Base-by-base conservation (phyloP, 2,329 filamentous ascomycete genomes). In the Biscogniauxia marginata region DNA sequence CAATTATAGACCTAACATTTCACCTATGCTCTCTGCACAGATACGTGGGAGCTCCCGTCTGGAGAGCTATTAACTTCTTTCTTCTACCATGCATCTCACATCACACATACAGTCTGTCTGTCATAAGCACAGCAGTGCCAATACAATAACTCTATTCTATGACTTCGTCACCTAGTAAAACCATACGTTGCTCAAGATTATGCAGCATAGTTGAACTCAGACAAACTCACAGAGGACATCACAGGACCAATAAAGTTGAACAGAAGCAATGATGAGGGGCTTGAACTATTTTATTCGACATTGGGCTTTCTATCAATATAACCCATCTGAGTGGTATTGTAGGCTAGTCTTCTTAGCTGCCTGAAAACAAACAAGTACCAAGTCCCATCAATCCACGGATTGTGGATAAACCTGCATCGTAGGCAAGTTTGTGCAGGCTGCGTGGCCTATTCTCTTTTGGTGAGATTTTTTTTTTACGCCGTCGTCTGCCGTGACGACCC, bases 331-430 rank as follows among this genome's bases (percentile, higher is more conserved):
- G 55, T 60, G 56, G 57, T 55, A 57, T 47, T 55, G 21, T 61
- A 67, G 56, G 50, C 53, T 65, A 60, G 46, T 63, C 63, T n/a
- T n/a, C n/a, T 49, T 58, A 52, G 47, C 52, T 55, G 54, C 59
- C 65, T 62, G 55, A 50, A 54, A 58, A 61, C 50, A 65, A 63
- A 63, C 57, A 19, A 58, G 53, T 62, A 58, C 55, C 67, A 65
- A 68, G 62, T 61, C 66, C 67, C 67, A 69, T 69, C 67, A 69
- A 69, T 68, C 67, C 67, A 67, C 62, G 55, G 54, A 47, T 46
- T 50, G 21, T 50, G 56, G 51, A 47, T 54, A 54, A 25, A 51
- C 58, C 58, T 49, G 44, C 49, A 60, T 39, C 30, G 11, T 59
- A 43, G 58, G 62, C 62, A 60, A 34, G 50, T 58, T 56, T 57